Base-by-base conservation (phyloP, 1,139 yeast genomes). In the Torulaspora pretoriensis region DNA sequence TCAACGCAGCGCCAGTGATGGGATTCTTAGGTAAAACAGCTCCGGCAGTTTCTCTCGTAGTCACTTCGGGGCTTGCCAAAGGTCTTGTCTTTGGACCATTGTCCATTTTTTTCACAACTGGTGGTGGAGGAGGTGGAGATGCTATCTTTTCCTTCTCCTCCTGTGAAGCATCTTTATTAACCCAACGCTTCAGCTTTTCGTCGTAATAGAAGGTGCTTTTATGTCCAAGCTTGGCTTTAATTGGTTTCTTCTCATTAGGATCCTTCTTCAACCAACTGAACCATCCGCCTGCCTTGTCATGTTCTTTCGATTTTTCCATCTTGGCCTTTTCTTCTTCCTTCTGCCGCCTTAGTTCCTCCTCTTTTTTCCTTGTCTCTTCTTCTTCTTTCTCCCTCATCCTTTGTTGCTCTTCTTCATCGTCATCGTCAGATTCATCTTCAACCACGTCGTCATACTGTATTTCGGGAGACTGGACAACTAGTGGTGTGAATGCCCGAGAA, bases 181-280 rank as follows among this genome's bases (percentile, higher is more conserved):
- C 80, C 96, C 97, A 92, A 59, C 96, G 75, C 61, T 84, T 83
- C 59, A 86, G 75, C 49, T 83, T 80, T 57, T 87, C 94, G 67
- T 90, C 96, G 62, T 80, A 94, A 56, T 78, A 78, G 58, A 92
- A 83, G 30, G 77, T 72, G 25, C 49, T 47, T 59, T 74, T 78
- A 47, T 85, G 89, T 8, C 98, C 98, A 51, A 92, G 69, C 57
- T 92, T 89, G 27, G 97, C 97, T 55, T 79, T 77, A 48, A 81
- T 74, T 1, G 94, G 86, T 60, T 84, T 86, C 34, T 85, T 83
- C 46, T 78, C 82, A 40, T 80, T 82, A 43, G 79, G 77, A 34
- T 65, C 72, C 40, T 68, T 67, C 45, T 69, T 67, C 40, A 71
- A 50, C 75, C 76, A 70, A 6, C 68, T 65, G 47, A 74, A 74